A percentile compares a stretch with the other conserved stretches of the same genome.
phyloP scores from a whole-genome alignment of 805 yeast species.

The Wickerhamiella lipophila region DNA sequence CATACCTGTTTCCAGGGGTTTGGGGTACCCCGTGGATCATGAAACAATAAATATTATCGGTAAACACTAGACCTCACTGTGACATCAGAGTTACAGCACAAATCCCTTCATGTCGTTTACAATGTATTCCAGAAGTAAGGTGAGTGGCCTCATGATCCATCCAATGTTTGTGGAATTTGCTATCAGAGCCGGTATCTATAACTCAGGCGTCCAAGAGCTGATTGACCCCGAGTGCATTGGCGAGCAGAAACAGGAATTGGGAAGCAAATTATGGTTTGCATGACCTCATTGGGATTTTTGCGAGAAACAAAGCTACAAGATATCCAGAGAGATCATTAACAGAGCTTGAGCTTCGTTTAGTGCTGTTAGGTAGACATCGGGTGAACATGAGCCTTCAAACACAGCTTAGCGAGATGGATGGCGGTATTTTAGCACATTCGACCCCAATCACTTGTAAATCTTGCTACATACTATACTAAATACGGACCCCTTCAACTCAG shows the following conservation, averaged over 20 bases:
- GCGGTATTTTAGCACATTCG: no score
- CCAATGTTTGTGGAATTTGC: neutral
- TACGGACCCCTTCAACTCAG: no score
- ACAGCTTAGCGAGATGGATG: no score
- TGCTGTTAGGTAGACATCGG: no score
- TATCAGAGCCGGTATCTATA: neutral
- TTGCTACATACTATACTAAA: no score
- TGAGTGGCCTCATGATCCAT: neutral
- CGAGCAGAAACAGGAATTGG: neutral
- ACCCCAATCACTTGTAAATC: no score
- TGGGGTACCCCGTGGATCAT: no score
- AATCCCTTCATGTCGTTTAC: neutral
- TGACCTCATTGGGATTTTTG: neutral
- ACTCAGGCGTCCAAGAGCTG: neutral
- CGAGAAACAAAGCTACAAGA: no score
- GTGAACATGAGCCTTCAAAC: no score
- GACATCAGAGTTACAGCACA: neutral
- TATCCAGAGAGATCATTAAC: no score
- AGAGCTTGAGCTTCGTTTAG: no score
- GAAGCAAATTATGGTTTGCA: neutral
- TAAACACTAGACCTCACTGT: neutral
- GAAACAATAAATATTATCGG: neutral
- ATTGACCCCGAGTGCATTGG: neutral
- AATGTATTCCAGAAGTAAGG: neutral
- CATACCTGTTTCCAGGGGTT: no score